These are phyloP conservation scores for Ailanthus altissimus DNA, from an alignment of 345 rosid species.

Conservation along the genomic window DNA sequence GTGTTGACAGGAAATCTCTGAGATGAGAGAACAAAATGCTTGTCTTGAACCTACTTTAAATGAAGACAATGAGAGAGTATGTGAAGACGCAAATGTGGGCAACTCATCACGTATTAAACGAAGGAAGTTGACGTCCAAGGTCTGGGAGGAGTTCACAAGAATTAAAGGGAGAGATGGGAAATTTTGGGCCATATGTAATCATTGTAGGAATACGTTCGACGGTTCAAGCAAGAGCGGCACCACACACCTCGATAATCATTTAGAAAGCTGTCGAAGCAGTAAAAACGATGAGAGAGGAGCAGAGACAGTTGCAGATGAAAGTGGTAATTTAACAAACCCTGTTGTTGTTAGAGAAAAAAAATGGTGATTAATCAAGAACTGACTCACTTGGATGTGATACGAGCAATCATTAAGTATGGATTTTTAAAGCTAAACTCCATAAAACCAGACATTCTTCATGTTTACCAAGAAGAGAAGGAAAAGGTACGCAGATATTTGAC, in stretches of 20 bases:
- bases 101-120: neutral
- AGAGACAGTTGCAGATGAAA: neutral
- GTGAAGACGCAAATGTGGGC: neutral
- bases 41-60: neutral
- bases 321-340: neutral
- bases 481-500: neutral
- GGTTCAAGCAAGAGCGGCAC: neutral
- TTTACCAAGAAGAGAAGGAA: conserved; percentile 6
- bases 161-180: neutral
- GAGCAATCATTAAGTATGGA: neutral
- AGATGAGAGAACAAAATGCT: neutral
- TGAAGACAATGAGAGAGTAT: neutral
- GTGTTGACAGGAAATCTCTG: neutral
- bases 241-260: neutral
- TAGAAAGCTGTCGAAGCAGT: neutral
- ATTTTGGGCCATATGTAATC: neutral
- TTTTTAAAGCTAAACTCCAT: neutral
- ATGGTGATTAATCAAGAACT: neutral
- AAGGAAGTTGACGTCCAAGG: neutral
- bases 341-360: neutral
- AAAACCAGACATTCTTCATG: neutral
- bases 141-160: neutral
- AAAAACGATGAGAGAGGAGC: neutral
- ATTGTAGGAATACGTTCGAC: neutral
- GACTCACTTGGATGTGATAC: neutral